Percentiles rank a stretch among this genome's conserved stretches.
Evolutionary conservation across 352 stramenopile genomes (phyloP).

Genomic region (Phytophthora brassicae): DNA sequence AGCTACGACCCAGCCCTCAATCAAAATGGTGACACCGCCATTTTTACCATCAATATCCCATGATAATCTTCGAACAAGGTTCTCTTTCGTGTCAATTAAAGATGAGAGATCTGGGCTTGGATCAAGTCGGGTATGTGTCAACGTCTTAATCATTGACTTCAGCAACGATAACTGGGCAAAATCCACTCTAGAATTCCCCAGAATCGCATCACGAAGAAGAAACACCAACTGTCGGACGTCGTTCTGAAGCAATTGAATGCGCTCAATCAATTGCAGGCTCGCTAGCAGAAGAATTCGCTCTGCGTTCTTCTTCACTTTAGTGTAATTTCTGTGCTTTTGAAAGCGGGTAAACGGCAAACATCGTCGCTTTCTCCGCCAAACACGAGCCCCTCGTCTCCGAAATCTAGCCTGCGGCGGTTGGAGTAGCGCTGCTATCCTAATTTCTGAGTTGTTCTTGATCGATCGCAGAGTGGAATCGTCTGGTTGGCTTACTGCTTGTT

Average conservation of each 20-base stretch:
- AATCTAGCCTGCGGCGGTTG: neutral
- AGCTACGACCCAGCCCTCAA: conserved; percentile 55
- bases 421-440: conserved; percentile 11
- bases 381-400: conserved; percentile 6
- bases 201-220: conserved; percentile 30
- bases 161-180: conserved; percentile 9
- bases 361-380: conserved; percentile 1
- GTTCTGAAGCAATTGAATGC: conserved; percentile 19
- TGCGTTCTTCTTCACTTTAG: conserved; percentile 10
- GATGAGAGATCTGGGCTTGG: neutral
- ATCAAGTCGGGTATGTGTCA: neutral
- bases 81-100: conserved; percentile 13
- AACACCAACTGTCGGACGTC: conserved; percentile 29
- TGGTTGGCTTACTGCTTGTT: neutral
- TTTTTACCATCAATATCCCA: conserved; percentile 30
- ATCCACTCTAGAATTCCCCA: conserved; percentile 12
- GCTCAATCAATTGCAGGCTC: conserved; percentile 30
- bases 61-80: conserved; percentile 24
- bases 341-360: conserved; percentile 7
- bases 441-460: neutral
- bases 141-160: conserved; percentile 17
- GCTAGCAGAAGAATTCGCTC: conserved; percentile 24
- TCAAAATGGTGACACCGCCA: conserved; percentile 24
- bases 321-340: neutral
- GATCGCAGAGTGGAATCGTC: neutral